A percentile compares a stretch with the other conserved stretches of the same genome.
These are phyloP conservation scores for Boletus eberwhitei DNA, from an alignment of 768 basidiomycete species.

Conservation along the genomic window DNA sequence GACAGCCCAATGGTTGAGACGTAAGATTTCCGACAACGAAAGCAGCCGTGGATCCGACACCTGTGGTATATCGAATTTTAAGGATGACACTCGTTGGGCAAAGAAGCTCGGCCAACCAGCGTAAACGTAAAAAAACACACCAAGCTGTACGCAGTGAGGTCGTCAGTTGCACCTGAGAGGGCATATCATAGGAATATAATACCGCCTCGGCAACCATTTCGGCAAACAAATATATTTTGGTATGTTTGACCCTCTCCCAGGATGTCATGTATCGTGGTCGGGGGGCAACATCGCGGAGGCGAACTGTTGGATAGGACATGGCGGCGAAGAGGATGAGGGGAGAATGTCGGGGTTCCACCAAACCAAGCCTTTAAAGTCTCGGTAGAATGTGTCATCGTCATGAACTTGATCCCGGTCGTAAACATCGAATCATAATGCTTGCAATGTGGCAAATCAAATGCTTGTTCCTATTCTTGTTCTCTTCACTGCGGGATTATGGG, in stretches of 20 bases:
- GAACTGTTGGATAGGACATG: constrained; percentile 31
- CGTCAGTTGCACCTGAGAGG: background rate
- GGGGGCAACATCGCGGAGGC: constrained; percentile 41
- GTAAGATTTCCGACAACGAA: constrained; percentile 47
- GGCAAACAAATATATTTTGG: constrained; percentile 47
- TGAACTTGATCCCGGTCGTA: background rate
- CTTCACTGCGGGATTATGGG: background rate
- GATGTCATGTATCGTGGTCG: constrained; percentile 38
- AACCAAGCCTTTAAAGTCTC: constrained; percentile 5
- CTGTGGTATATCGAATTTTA: constrained; percentile 24
- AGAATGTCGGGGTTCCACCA: background rate
- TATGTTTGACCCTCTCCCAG: constrained; percentile 52
- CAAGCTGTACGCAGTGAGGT: constrained; percentile 37
- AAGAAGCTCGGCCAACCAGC: constrained; percentile 35
- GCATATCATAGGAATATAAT: constrained; percentile 3
- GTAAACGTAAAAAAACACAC: constrained; percentile 60
- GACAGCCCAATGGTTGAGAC: constrained; percentile 47
- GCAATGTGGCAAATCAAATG: background rate
- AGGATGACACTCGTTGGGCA: background rate
- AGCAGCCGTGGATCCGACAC: constrained; percentile 52
- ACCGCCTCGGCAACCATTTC: constrained; percentile 65
- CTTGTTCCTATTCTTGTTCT: background rate
- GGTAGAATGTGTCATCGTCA: background rate
- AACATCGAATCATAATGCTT: background rate
- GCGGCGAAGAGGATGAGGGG: background rate